These are phyloP conservation scores for Chaetomium sp. DNA, from an alignment of 2,329 filamentous ascomycete species.

Conservation along the genomic window DNA sequence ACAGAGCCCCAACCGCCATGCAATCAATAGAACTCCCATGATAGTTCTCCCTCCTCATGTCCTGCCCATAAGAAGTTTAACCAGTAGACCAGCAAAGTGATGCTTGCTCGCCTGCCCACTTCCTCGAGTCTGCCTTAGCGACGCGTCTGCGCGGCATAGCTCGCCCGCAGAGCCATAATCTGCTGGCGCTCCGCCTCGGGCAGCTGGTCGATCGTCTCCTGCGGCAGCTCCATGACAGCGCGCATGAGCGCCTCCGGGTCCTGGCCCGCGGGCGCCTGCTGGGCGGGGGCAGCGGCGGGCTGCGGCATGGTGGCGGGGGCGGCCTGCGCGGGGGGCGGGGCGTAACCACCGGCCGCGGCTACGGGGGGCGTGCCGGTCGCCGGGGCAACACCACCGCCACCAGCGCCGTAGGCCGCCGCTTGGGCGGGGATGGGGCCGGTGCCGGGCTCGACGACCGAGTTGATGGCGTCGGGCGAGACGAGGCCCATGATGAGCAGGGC, in stretches of 20 bases:
- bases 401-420: conserved; percentile 36
- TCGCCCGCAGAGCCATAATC: conserved; percentile 73
- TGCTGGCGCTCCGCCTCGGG: conserved; percentile 75
- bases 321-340: conserved; percentile 40
- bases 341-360: conserved; percentile 45
- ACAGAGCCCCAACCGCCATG: conserved; percentile 1
- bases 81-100: no score
- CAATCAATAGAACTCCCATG: neutral
- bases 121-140: conserved; percentile 9
- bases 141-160: conserved; percentile 26
- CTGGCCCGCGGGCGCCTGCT: conserved; percentile 42
- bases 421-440: conserved; percentile 41
- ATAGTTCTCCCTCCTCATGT: neutral
- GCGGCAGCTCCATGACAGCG: conserved; percentile 78
- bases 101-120: no score
- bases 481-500: conserved; percentile 89
- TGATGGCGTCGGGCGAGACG: conserved; percentile 80
- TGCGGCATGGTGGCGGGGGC: conserved; percentile 28
- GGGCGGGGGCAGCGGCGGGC: conserved; percentile 36
- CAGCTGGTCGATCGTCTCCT: conserved; percentile 77
- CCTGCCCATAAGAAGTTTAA: no score
- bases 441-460: conserved; percentile 72
- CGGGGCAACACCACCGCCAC: conserved; percentile 31
- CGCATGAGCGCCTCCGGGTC: conserved; percentile 75
- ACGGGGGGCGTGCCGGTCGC: conserved; percentile 54